Conservation (phyloP, 345 rosid species). For the Jatropha curcas region DNA sequence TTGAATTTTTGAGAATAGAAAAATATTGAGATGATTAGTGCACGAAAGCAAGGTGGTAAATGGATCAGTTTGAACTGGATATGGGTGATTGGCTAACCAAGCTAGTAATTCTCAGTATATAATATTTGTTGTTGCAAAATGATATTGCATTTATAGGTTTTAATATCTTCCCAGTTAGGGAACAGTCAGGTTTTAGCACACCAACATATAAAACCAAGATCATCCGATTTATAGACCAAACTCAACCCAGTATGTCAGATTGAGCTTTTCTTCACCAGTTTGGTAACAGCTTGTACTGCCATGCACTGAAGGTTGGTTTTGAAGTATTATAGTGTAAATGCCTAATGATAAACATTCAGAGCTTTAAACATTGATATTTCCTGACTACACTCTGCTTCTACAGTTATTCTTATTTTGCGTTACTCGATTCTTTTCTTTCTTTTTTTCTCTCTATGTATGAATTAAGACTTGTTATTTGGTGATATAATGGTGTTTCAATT, state of each 20-base stretch:
- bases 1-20: not conserved
- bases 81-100: not conserved
- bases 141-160: no score
- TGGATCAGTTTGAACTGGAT: not conserved
- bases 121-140: no score
- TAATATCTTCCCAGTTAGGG: no score
- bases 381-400: constrained; percentile 7
- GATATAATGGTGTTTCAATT: not conserved
- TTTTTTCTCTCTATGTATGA: not conserved
- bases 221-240: not conserved
- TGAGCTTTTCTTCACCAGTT: not conserved
- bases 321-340: not conserved
- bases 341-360: not conserved
- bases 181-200: no score
- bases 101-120: not conserved
- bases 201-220: not conserved
- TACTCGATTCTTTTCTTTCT: not conserved
- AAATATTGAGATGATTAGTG: not conserved
- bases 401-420: not conserved
- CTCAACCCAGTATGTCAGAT: not conserved
- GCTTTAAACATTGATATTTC: constrained; percentile 5
- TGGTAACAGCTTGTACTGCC: not conserved
- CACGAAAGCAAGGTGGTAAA: no score
- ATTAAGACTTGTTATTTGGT: not conserved
- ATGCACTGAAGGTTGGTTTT: not conserved